Evolutionary conservation across 2,329 filamentous ascomycete genomes (phyloP).

Genomic region (Pseudophaeomoniella oleicola): DNA sequence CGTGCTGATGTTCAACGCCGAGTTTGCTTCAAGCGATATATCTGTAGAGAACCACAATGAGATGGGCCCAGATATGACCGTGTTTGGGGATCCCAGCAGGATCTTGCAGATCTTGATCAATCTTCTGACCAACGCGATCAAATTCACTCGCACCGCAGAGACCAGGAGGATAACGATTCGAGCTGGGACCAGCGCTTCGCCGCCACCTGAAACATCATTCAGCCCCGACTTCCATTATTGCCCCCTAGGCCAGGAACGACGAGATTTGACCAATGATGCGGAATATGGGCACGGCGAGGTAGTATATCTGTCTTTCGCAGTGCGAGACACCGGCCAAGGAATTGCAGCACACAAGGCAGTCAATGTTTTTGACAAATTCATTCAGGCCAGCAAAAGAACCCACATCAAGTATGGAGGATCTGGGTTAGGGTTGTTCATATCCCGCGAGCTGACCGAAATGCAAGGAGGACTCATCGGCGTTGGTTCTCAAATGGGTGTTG

Average conservation of each 20-base stretch:
- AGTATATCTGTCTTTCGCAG: constrained; percentile 55
- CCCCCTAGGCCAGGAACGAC: neutral
- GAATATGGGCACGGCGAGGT: constrained; percentile 44
- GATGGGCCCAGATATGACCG: constrained; percentile 32
- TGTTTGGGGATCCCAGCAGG: constrained; percentile 37
- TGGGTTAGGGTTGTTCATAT: constrained; percentile 67
- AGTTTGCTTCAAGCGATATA: constrained; percentile 44
- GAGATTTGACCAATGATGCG: constrained; percentile 20
- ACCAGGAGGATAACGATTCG: too few species aligned
- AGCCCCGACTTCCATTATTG: neutral
- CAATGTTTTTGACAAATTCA: constrained; percentile 49
- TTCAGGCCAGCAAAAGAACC: constrained; percentile 60
- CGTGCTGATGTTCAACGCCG: constrained; percentile 57
- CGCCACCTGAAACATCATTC: too few species aligned
- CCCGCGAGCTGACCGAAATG: constrained; percentile 61
- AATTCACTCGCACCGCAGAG: too few species aligned
- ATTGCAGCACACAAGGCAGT: constrained; percentile 23
- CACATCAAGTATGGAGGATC: constrained; percentile 69
- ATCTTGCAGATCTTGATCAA: constrained; percentile 48
- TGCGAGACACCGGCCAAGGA: constrained; percentile 64
- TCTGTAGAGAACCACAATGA: constrained; percentile 43
- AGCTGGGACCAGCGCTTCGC: too few species aligned
- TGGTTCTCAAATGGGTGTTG: constrained; percentile 37
- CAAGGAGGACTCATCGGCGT: constrained; percentile 72
- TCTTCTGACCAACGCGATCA: constrained; percentile 46